Percentiles rank a stretch among this genome's conserved stretches.
Evolutionary conservation across 352 stramenopile genomes (phyloP).

Genomic region (Hyaloperonospora brassicae): DNA sequence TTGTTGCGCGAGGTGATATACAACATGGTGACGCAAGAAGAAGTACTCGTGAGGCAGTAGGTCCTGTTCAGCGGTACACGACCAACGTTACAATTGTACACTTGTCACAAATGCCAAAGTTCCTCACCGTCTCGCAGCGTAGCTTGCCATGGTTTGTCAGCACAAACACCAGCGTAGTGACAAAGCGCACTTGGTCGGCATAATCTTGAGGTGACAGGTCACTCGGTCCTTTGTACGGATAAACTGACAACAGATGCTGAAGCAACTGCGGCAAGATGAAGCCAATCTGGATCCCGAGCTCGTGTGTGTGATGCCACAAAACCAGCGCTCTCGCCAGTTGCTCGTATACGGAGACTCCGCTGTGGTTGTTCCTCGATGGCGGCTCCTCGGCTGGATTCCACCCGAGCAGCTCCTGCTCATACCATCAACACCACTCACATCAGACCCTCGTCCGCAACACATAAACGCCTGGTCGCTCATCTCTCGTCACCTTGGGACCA

Average conservation of each 20-base stretch:
- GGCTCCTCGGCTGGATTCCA: slow-evolving; percentile 58
- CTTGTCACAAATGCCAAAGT: not conserved
- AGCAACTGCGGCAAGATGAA: slow-evolving; percentile 62
- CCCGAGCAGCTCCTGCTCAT: slow-evolving; percentile 63
- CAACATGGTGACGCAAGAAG: slow-evolving; percentile 81
- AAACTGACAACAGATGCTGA: slow-evolving; percentile 63
- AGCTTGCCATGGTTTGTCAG: slow-evolving; percentile 77
- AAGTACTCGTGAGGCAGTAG: slow-evolving; percentile 87
- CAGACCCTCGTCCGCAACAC: not conserved
- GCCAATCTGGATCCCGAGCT: slow-evolving; percentile 51
- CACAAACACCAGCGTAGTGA: slow-evolving; percentile 83
- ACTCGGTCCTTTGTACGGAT: slow-evolving; percentile 72
- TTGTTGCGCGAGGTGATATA: slow-evolving; percentile 66
- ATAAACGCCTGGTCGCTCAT: not conserved
- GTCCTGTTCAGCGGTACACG: slow-evolving; percentile 33
- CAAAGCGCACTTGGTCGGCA: slow-evolving; percentile 70
- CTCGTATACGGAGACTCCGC: slow-evolving; percentile 37
- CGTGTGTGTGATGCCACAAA: slow-evolving; percentile 57
- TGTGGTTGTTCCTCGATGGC: slow-evolving; percentile 29
- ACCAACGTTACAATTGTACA: slow-evolving; percentile 5
- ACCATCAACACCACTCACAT: slow-evolving; percentile 4
- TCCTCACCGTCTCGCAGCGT: slow-evolving; percentile 49
- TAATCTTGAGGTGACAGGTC: slow-evolving; percentile 67
- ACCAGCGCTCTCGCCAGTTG: slow-evolving; percentile 60
- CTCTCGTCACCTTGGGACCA: slow-evolving; percentile 27